phyloP scores from a whole-genome alignment of 352 stramenopile genomes.

The Globisporangium megalacanthum region DNA sequence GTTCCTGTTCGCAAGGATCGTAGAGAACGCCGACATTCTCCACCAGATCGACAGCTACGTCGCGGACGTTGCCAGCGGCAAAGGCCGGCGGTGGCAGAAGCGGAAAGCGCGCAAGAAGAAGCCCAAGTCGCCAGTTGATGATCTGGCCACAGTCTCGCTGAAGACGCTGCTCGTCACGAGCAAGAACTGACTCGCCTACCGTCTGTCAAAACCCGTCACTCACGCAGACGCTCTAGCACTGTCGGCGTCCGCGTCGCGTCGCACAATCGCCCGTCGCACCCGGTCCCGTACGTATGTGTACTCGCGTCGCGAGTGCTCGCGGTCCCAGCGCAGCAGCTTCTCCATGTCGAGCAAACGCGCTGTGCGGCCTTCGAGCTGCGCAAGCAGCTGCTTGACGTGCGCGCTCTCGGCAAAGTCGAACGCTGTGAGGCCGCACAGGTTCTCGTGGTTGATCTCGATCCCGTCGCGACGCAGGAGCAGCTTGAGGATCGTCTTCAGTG shows the following conservation, averaged over 20 bases:
- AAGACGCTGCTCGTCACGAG: slow-evolving; percentile 51
- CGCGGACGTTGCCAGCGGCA: slow-evolving; percentile 25
- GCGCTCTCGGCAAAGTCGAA: slow-evolving; percentile 46
- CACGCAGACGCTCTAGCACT: background rate
- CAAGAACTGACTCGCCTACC: slow-evolving; percentile 23
- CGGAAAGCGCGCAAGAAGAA: slow-evolving; percentile 27
- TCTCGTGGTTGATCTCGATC: slow-evolving; percentile 70
- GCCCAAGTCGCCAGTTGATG: slow-evolving; percentile 13
- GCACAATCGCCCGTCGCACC: slow-evolving; percentile 22
- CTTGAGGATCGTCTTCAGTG: slow-evolving; percentile 24
- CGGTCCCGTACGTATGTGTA: slow-evolving; percentile 33
- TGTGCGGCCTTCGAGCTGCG: slow-evolving; percentile 30
- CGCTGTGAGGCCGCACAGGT: slow-evolving; percentile 55
- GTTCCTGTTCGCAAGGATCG: slow-evolving; percentile 62
- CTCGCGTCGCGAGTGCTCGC: slow-evolving; percentile 39
- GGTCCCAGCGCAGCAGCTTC: slow-evolving; percentile 45
- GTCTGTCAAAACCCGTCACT: background rate
- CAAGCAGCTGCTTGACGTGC: slow-evolving; percentile 37
- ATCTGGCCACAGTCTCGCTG: slow-evolving; percentile 21
- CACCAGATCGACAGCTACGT: slow-evolving; percentile 52
- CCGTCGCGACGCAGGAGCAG: slow-evolving; percentile 17
- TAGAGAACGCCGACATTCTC: slow-evolving; percentile 57
- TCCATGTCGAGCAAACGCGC: slow-evolving; percentile 41
- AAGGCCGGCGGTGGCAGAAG: slow-evolving; percentile 16
- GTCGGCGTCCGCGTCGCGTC: slow-evolving; percentile 1